These are phyloP conservation scores for Euryodendron excelsum DNA, from an alignment of 148 eudicot genomes.

Conservation along the genomic window DNA sequence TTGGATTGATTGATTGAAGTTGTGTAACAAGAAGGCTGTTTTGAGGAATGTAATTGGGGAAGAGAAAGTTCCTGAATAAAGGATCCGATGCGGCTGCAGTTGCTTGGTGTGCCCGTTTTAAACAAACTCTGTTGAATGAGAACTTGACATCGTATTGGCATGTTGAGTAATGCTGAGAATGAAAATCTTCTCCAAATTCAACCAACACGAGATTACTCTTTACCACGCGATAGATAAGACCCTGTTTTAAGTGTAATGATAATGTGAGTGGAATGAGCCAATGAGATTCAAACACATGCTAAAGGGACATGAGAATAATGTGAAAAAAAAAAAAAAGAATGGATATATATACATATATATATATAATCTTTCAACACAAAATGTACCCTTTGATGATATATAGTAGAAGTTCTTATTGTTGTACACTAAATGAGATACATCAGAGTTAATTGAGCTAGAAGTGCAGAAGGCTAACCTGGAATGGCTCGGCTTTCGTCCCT, in stretches of 20 bases:
- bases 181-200: too few relatives aligned
- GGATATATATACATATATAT: not conserved
- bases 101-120: too few relatives aligned
- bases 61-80: too few relatives aligned
- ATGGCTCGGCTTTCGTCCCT: slow-evolving; percentile 8
- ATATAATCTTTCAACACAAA: not conserved
- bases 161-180: too few relatives aligned
- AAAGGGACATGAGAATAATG: not conserved
- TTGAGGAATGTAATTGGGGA: slow-evolving; percentile 3
- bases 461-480: slow-evolving; percentile 4
- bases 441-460: too few relatives aligned
- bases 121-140: too few relatives aligned
- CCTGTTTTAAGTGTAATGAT: slow-evolving; percentile 15
- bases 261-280: not conserved
- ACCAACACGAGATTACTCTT: slow-evolving; percentile 22
- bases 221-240: slow-evolving; percentile 26
- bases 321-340: not conserved
- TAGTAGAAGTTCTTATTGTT: not conserved
- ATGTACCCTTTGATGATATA: not conserved
- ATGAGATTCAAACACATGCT: not conserved
- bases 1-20: not conserved
- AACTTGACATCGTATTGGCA: too few relatives aligned
- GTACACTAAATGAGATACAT: not conserved
- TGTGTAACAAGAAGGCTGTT: not conserved
- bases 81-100: too few relatives aligned